Evolutionary conservation across 139 green algal species (phyloP).

Genomic region (Chlamydomonas asymmetrica): DNA sequence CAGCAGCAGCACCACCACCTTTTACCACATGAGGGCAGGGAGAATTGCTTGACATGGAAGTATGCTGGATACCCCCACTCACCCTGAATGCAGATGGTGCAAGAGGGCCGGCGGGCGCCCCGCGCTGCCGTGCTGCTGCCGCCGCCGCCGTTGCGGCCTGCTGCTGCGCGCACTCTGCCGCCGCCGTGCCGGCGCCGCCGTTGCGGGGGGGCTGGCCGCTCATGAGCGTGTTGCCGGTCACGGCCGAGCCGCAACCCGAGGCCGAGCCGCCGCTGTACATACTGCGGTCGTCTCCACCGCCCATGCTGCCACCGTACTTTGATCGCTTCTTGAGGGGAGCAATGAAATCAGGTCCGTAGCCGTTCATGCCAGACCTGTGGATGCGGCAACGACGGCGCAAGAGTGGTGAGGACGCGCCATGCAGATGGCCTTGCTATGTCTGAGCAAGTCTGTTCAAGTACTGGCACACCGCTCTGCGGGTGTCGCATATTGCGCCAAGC

Average conservation of each 20-base stretch:
- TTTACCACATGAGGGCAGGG: too few relatives aligned
- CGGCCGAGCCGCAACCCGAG: not conserved
- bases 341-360: not conserved
- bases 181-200: not conserved
- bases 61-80: too few relatives aligned
- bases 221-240: not conserved
- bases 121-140: not conserved
- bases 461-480: too few relatives aligned
- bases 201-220: not conserved
- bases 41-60: too few relatives aligned
- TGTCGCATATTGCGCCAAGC: too few relatives aligned
- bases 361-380: too few relatives aligned
- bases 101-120: constrained; percentile 1
- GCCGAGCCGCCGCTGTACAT: not conserved
- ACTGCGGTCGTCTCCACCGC: not conserved
- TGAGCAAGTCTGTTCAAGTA: too few relatives aligned
- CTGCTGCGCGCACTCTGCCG: not conserved
- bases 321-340: constrained; percentile 18
- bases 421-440: too few relatives aligned
- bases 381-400: too few relatives aligned
- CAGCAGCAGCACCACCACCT: too few relatives aligned
- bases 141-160: not conserved
- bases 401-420: too few relatives aligned
- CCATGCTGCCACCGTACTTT: constrained; percentile 1
- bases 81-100: constrained; percentile 18